Conservation (phyloP, 169 alveolate genomes). For the Nephromyces sp. region DNA sequence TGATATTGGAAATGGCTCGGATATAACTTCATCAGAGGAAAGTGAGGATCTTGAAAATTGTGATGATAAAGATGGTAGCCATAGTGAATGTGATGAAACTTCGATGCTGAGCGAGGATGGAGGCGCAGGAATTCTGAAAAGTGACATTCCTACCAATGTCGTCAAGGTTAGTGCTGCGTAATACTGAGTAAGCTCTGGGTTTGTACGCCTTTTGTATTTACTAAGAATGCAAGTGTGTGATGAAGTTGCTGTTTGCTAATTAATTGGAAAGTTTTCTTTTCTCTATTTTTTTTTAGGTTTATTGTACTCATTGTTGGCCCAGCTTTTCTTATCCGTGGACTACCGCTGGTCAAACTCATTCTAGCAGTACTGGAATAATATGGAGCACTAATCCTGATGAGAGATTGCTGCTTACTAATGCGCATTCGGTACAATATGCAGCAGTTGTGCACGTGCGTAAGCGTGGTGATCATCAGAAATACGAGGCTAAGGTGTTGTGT, state of each 20-base stretch:
- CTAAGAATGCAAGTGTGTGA: too few species aligned
- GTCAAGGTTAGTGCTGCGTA: too few species aligned
- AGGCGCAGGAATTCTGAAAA: neutral
- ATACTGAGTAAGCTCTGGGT: too few species aligned
- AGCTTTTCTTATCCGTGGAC: constrained; percentile 37
- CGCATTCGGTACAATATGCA: constrained; percentile 48
- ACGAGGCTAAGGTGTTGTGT: constrained; percentile 30
- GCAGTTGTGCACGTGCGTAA: constrained; percentile 37
- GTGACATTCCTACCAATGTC: neutral
- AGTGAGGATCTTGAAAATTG: too few species aligned
- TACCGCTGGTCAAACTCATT: constrained; percentile 9
- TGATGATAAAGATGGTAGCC: too few species aligned
- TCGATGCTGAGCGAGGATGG: too few species aligned
- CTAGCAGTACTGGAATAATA: constrained; percentile 27
- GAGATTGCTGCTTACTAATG: constrained; percentile 36
- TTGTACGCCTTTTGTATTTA: too few species aligned
- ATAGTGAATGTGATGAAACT: too few species aligned
- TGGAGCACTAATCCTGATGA: neutral
- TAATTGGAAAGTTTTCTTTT: too few species aligned
- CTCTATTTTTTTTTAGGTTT: constrained; percentile 28
- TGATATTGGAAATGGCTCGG: too few species aligned
- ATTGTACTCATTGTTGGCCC: constrained; percentile 41
- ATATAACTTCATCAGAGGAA: too few species aligned
- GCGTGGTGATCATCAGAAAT: constrained; percentile 24
- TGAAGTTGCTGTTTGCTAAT: too few species aligned